Evolutionary conservation across 371 early-diverging fungal genomes (phyloP).

Genomic region (Polyrhizophydium stewartii): DNA sequence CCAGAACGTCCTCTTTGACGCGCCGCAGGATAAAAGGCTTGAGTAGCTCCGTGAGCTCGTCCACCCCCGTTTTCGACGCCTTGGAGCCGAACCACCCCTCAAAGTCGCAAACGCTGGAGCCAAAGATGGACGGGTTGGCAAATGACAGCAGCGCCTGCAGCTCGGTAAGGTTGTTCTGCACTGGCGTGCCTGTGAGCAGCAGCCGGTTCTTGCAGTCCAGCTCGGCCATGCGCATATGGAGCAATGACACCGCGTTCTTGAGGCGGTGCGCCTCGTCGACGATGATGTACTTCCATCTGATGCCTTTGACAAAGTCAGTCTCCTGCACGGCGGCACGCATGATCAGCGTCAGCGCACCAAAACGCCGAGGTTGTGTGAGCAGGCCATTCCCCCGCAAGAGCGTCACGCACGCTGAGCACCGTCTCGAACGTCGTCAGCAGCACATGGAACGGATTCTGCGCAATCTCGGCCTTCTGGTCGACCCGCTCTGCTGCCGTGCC

Average conservation of each 20-base stretch:
- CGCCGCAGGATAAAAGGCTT: slow-evolving; percentile 99
- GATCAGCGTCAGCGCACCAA: slow-evolving; percentile 88
- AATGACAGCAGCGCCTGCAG: slow-evolving; percentile 98
- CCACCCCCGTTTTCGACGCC: slow-evolving; percentile 58
- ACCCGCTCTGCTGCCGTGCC: slow-evolving; percentile 75
- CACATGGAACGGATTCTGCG: neutral
- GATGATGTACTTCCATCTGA: slow-evolving; percentile 98
- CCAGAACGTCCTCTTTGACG: slow-evolving; percentile 86
- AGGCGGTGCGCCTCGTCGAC: slow-evolving; percentile 99
- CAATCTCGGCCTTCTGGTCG: slow-evolving; percentile 71
- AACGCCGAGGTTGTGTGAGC: slow-evolving; percentile 51
- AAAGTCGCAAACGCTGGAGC: slow-evolving; percentile 19
- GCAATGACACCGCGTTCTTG: slow-evolving; percentile 86
- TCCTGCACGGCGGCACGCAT: slow-evolving; percentile 68
- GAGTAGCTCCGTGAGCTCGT: slow-evolving; percentile 83
- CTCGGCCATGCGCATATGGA: slow-evolving; percentile 62
- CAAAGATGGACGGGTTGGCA: slow-evolving; percentile 74
- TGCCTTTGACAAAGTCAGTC: slow-evolving; percentile 77
- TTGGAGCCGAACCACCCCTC: slow-evolving; percentile 69
- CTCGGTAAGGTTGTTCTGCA: slow-evolving; percentile 99
- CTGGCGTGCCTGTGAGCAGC: slow-evolving; percentile 98
- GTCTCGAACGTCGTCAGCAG: slow-evolving; percentile 79
- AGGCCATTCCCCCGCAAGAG: slow-evolving; percentile 56
- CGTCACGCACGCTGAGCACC: slow-evolving; percentile 34
- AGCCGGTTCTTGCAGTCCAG: slow-evolving; percentile 85